A percentile compares a stretch with the other conserved stretches of the same genome.
These are phyloP conservation scores for Tolypocladium cylindrosporum DNA, from an alignment of 2,329 filamentous ascomycete genomes.

Conservation along the genomic window DNA sequence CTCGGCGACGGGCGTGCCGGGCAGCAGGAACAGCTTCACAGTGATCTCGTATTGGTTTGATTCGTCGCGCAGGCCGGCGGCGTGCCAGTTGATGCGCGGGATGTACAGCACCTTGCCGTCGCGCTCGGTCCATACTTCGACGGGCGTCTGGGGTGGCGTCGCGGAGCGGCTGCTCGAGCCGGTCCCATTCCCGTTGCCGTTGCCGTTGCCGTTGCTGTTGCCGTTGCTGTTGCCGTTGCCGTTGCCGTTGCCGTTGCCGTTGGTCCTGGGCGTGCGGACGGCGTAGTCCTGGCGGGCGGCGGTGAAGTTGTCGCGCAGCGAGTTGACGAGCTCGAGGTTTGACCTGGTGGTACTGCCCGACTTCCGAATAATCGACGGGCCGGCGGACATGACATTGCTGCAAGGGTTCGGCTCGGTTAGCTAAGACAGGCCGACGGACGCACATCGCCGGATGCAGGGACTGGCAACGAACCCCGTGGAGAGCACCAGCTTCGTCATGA, in stretches of 20 bases:
- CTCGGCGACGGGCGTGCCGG: conserved; percentile 52
- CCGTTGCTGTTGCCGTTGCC: conserved; percentile 11
- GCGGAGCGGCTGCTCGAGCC: conserved; percentile 17
- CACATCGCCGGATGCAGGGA: conserved; percentile 1
- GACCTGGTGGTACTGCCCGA: conserved; percentile 64
- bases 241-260: conserved; percentile 24
- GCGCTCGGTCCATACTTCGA: conserved; percentile 58
- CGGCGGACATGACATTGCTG: conserved; percentile 76
- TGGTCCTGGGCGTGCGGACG: conserved; percentile 14
- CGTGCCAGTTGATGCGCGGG: conserved; percentile 64
- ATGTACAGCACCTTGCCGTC: conserved; percentile 58
- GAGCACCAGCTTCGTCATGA: conserved; percentile 69
- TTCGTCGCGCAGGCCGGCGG: conserved; percentile 69
- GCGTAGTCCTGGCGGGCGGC: conserved; percentile 58
- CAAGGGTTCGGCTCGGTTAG: conserved; percentile 2
- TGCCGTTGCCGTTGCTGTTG: conserved; percentile 19
- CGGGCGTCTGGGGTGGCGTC: conserved; percentile 13
- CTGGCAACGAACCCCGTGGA: conserved; percentile 66
- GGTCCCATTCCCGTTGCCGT: conserved; percentile 17
- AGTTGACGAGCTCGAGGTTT: conserved; percentile 86
- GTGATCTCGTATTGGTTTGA: conserved; percentile 84
- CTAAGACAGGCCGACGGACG: not conserved
- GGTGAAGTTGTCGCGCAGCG: conserved; percentile 73
- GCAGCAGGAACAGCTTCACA: conserved; percentile 88
- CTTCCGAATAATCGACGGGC: conserved; percentile 75